These are phyloP conservation scores for Flaveria sonorensis DNA, from an alignment of 129 eudicot species.

Conservation along the genomic window DNA sequence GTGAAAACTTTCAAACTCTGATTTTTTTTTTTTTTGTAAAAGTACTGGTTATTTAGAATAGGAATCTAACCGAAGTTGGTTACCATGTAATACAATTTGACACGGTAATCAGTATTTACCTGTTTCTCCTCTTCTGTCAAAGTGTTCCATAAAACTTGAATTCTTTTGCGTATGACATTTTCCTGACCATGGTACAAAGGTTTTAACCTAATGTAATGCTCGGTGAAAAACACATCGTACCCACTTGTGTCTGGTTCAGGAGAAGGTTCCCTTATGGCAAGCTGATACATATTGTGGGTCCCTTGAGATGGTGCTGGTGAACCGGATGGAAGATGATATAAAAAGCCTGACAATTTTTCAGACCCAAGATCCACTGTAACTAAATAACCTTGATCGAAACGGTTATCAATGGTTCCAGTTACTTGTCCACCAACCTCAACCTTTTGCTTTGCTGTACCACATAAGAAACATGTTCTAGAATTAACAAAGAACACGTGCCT, in stretches of 20 bases:
- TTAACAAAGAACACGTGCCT: not conserved
- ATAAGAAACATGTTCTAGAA: slow-evolving; percentile 10
- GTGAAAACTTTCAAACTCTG: not conserved
- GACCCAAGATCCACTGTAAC: slow-evolving; percentile 70
- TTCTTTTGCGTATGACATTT: slow-evolving; percentile 59
- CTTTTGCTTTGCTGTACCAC: slow-evolving; percentile 44
- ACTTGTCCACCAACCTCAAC: slow-evolving; percentile 64
- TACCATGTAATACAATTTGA: not conserved
- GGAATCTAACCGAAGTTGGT: not conserved
- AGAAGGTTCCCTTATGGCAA: slow-evolving; percentile 60
- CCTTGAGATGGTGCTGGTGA: slow-evolving; percentile 42
- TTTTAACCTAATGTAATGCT: slow-evolving; percentile 54
- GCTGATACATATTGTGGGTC: slow-evolving; percentile 52
- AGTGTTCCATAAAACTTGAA: slow-evolving; percentile 59
- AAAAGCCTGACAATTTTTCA: slow-evolving; percentile 76
- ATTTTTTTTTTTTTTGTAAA: not conserved
- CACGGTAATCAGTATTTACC: slow-evolving; percentile 35
- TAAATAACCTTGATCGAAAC: slow-evolving; percentile 77
- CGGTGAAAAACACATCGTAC: slow-evolving; percentile 67
- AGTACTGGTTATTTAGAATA: not conserved
- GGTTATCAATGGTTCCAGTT: slow-evolving; percentile 79
- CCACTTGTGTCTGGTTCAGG: slow-evolving; percentile 63
- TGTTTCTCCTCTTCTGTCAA: slow-evolving; percentile 69
- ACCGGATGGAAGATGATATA: slow-evolving; percentile 67
- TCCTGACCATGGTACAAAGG: slow-evolving; percentile 70